Conservation (phyloP, 2,329 filamentous ascomycete species). For the Dissoconium aciculare region DNA sequence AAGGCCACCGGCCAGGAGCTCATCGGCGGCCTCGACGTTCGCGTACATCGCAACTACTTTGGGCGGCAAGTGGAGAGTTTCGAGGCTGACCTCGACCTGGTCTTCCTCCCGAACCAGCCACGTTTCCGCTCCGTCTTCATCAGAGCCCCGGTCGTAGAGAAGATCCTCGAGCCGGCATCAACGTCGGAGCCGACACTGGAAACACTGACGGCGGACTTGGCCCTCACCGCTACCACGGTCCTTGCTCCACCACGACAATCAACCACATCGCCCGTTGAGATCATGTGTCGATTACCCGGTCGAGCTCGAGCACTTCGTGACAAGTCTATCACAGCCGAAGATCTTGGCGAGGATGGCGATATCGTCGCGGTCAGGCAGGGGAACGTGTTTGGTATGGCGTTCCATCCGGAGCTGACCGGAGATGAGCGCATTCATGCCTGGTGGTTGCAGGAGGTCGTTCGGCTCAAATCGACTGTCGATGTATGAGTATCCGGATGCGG, state of each 20-base stretch:
- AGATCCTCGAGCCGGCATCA: constrained; percentile 42
- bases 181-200: constrained; percentile 12
- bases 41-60: constrained; percentile 89
- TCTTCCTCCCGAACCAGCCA: constrained; percentile 44
- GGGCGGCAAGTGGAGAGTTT: constrained; percentile 89
- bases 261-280: constrained; percentile 38
- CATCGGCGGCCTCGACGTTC: constrained; percentile 78
- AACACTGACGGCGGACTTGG: neutral
- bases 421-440: constrained; percentile 82
- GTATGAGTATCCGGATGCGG: too few species aligned
- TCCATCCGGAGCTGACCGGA: constrained; percentile 83
- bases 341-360: constrained; percentile 44
- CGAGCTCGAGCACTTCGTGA: constrained; percentile 35
- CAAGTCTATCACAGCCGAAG: constrained; percentile 32
- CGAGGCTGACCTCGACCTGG: constrained; percentile 56
- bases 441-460: constrained; percentile 70
- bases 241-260: constrained; percentile 42
- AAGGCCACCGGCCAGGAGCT: constrained; percentile 87
- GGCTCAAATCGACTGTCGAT: too few species aligned
- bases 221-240: constrained; percentile 30
- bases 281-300: constrained; percentile 43
- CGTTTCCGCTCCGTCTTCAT: constrained; percentile 83
- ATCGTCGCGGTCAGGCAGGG: constrained; percentile 82
- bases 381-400: constrained; percentile 88
- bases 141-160: constrained; percentile 81